phyloP scores from a whole-genome alignment of 495 filamentous ascomycete species.

The Hyaloscypha hepaticicola region DNA sequence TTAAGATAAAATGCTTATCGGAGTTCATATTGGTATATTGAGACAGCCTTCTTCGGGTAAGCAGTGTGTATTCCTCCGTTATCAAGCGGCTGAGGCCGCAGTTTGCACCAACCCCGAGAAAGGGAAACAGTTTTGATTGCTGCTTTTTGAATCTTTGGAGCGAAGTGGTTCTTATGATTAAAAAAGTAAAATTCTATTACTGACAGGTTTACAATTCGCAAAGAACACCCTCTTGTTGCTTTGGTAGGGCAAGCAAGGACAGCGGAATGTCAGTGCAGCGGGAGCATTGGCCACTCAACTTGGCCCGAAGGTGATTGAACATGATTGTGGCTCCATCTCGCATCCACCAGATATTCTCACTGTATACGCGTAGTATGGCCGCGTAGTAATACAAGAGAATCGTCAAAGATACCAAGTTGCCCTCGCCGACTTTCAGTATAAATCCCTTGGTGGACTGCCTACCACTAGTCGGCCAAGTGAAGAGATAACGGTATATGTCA shows the following conservation, averaged over 20 bases:
- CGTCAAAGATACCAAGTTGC: neutral
- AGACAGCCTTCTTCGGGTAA: neutral
- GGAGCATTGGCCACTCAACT: constrained; percentile 5
- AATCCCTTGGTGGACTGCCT: constrained; percentile 2
- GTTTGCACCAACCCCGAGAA: neutral
- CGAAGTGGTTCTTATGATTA: no score
- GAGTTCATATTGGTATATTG: neutral
- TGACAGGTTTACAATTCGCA: neutral
- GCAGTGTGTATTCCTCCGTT: neutral
- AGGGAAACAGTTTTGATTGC: no score
- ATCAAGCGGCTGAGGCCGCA: neutral
- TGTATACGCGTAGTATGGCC: constrained; percentile 4
- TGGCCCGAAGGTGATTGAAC: neutral
- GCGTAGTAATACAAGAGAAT: constrained; percentile 16
- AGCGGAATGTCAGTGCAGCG: neutral
- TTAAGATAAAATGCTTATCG: neutral
- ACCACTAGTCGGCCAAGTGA: constrained; percentile 9
- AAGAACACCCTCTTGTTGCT: neutral
- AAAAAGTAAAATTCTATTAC: neutral
- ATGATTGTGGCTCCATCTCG: constrained; percentile 13
- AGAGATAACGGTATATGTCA: constrained; percentile 12
- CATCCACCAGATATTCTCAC: constrained; percentile 18
- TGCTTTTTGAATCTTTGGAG: neutral
- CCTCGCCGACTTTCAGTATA: constrained; percentile 5
- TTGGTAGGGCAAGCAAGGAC: neutral